Percentiles rank a stretch among this genome's conserved stretches.
These are phyloP conservation scores for Aspergillus biplanus DNA, from an alignment of 495 filamentous ascomycete genomes.

Conservation along the genomic window DNA sequence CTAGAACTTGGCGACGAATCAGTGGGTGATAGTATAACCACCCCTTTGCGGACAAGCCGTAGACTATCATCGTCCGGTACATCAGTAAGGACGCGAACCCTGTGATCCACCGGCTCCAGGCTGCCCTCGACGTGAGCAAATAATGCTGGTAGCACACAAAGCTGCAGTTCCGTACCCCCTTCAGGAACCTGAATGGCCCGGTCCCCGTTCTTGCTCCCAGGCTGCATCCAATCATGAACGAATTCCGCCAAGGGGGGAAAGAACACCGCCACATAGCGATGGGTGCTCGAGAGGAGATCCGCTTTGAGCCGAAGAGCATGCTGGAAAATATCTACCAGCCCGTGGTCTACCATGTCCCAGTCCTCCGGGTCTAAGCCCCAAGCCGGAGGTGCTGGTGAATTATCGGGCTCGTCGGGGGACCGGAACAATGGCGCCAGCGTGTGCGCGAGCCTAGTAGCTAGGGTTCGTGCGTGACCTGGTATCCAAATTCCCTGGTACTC, in stretches of 20 bases:
- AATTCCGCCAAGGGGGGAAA: background rate
- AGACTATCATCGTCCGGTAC: background rate
- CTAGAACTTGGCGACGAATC: background rate
- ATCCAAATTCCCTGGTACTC: background rate
- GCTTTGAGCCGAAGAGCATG: background rate
- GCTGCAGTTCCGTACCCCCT: background rate
- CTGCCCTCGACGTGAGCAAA: background rate
- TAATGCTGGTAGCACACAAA: background rate
- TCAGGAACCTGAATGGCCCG: slow-evolving; percentile 3
- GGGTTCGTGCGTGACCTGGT: background rate
- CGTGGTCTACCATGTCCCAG: background rate
- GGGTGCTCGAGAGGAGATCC: background rate
- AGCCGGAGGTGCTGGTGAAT: background rate
- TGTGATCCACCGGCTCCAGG: background rate
- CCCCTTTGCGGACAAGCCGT: background rate
- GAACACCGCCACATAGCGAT: background rate
- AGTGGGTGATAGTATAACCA: background rate
- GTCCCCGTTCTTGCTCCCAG: background rate
- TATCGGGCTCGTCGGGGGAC: background rate
- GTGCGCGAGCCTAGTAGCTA: background rate
- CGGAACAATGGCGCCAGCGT: background rate
- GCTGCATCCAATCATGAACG: background rate
- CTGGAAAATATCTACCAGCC: background rate
- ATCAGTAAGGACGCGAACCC: background rate
- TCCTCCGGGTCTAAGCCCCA: background rate